A percentile compares a stretch with the other conserved stretches of the same genome.
These are phyloP conservation scores for Wickerhamiella azymoides DNA, from an alignment of 805 yeast genomes.

Conservation along the genomic window DNA sequence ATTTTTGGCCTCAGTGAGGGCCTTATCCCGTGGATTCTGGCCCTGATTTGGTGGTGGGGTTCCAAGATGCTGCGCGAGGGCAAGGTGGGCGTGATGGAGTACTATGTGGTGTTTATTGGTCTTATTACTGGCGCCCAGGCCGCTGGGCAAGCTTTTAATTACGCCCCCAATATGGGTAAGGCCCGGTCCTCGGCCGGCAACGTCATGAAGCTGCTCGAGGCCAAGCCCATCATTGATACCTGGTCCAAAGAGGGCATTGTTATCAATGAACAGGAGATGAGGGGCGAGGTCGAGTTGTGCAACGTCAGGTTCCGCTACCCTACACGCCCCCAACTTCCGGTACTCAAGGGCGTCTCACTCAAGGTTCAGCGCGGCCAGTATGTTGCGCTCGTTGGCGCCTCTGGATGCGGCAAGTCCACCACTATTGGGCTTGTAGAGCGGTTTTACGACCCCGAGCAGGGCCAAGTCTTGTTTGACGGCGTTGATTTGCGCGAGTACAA, in stretches of 20 bases:
- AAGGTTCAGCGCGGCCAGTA: conserved; percentile 35
- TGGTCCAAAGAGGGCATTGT: conserved; percentile 21
- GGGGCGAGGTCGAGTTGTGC: conserved; percentile 41
- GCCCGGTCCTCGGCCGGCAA: conserved; percentile 28
- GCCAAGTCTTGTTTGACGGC: conserved; percentile 41
- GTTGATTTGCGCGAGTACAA: conserved; percentile 35
- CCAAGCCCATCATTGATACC: conserved; percentile 26
- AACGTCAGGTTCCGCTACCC: conserved; percentile 56
- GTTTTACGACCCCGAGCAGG: conserved; percentile 37
- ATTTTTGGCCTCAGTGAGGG: conserved; percentile 29
- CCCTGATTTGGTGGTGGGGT: conserved; percentile 33
- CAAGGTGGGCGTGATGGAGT: conserved; percentile 23
- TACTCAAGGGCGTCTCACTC: conserved; percentile 38
- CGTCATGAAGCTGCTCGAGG: conserved; percentile 23
- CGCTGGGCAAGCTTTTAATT: conserved; percentile 32
- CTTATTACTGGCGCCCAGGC: conserved; percentile 31
- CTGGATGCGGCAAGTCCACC: conserved; percentile 51
- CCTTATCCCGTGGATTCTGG: conserved; percentile 28
- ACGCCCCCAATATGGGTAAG: conserved; percentile 32
- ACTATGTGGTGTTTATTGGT: conserved; percentile 28
- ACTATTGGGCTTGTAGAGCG: conserved; percentile 38
- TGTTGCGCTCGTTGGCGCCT: conserved; percentile 56
- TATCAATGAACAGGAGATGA: conserved; percentile 22
- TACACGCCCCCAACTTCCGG: conserved; percentile 37
- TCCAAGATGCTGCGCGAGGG: conserved; percentile 25